Evolutionary conservation across 495 filamentous ascomycete genomes (phyloP), one percentile per base, ranked within the genome.

Genomic region (Sphaerosporella brunnea): DNA sequence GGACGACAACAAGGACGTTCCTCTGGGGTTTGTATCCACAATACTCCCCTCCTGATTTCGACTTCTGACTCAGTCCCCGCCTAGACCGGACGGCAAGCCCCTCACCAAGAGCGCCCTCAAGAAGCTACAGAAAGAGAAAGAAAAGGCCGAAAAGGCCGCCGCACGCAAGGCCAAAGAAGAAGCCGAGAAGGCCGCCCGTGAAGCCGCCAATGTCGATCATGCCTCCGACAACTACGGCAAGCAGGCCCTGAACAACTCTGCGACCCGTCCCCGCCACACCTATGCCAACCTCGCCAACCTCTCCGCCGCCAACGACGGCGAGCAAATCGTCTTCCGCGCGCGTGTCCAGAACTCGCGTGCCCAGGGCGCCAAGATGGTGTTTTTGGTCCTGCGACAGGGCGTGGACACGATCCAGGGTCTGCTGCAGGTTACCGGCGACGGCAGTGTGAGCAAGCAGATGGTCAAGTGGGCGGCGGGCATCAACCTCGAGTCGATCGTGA

Each of bases 361-460:
- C 51, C 83, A 95, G 68, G 82, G 84, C 53, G 80, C 84, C 50
- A 92, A 94, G 66, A 77, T 95, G 69, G 80, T 76, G 47, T 95
- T 96, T 67, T 72, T 95, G 58, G 83, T 90, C 64, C 72, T 96
- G 46, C 72, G 86, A 47, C 79, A 93, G 68, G 78, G 82, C 59
- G 75, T 77, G 40, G 74, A 77, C 59, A 79, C 83, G 21, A 76
- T 94, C 15, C 87, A 94, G 68, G 86, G 76, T 44, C 50, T 61
- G 9, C 70, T 82, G 54, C 68, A 77, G 45, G 74, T 77, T 20
- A 67, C 59, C 34, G 56, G 68, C 48, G 72, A 63, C 63, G 73
- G 58, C 57, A 69, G 57, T 36, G 59, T 79, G 11, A 74, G 69
- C 55, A 72, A 70, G 53, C 78, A 87, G 65, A 94, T 96, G 78